A percentile compares a stretch with the other conserved stretches of the same genome.
Conservation (phyloP, 2,329 filamentous ascomycete genomes). For the Dactylella cylindrospora region DNA sequence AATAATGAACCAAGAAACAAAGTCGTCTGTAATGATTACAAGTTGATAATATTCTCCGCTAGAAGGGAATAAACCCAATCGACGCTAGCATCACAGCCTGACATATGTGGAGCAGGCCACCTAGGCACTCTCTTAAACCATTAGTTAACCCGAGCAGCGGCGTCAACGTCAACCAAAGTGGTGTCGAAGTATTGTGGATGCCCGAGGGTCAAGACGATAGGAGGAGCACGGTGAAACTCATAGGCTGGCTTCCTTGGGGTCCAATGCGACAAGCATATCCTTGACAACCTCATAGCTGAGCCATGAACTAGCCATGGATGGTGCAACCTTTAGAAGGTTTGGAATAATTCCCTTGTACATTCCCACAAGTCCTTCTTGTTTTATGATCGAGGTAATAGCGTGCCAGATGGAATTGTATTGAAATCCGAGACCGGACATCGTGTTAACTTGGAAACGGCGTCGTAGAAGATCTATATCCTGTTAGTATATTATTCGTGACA, state of each 20-base stretch:
- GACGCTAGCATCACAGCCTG: no score
- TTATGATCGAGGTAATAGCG: constrained; percentile 76
- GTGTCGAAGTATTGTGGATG: no score
- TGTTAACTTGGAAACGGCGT: constrained; percentile 95
- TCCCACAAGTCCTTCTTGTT: constrained; percentile 78
- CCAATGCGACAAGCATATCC: constrained; percentile 73
- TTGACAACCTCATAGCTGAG: constrained; percentile 92
- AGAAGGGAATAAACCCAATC: no score
- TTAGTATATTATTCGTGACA: constrained; percentile 33
- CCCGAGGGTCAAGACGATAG: constrained; percentile 2
- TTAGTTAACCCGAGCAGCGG: no score
- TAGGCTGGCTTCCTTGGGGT: constrained; percentile 50
- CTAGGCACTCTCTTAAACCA: no score
- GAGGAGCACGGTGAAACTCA: not conserved
- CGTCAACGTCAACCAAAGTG: no score
- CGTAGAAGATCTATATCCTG: constrained; percentile 65
- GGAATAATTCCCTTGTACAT: constrained; percentile 96
- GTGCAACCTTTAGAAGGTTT: constrained; percentile 93
- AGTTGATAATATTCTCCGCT: no score
- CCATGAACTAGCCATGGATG: constrained; percentile 98
- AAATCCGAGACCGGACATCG: constrained; percentile 98
- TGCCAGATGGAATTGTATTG: constrained; percentile 86
- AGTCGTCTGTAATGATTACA: no score
- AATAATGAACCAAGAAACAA: constrained; percentile 1
- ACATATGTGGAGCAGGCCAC: no score